A percentile compares a stretch with the other conserved stretches of the same genome.
Conservation (phyloP, 768 basidiomycete species). For the Psilocybe tampanensis region DNA sequence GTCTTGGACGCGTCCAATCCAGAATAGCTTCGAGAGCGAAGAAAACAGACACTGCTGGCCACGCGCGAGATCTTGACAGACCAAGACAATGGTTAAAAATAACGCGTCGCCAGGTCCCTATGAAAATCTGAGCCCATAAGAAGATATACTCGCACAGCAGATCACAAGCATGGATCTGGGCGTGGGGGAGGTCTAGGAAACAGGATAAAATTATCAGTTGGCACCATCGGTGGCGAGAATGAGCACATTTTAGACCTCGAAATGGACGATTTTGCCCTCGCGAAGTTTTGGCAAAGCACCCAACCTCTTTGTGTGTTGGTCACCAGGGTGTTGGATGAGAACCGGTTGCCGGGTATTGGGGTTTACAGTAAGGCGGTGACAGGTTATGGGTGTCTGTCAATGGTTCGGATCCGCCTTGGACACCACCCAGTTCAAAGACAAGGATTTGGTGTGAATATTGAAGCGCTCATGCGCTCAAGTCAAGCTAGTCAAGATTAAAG, state of each 20-base stretch:
- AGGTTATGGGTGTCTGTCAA: no score
- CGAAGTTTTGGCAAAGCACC: neutral
- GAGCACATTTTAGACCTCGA: neutral
- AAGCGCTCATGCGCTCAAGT: no score
- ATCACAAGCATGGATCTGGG: constrained; percentile 4
- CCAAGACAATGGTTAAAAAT: neutral
- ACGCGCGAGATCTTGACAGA: neutral
- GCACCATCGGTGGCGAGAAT: no score
- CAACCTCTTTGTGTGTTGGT: neutral
- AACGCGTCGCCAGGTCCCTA: neutral
- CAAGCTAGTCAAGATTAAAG: no score
- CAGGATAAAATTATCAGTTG: neutral
- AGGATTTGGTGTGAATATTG: no score
- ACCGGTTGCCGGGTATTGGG: constrained; percentile 16
- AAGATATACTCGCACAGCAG: neutral
- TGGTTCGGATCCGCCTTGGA: no score
- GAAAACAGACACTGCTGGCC: constrained; percentile 4
- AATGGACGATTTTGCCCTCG: neutral
- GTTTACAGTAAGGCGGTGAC: neutral
- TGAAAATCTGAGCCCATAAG: neutral
- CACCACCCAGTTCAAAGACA: no score
- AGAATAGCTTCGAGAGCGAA: constrained; percentile 5
- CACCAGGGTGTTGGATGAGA: constrained; percentile 1
- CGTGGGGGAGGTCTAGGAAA: neutral
- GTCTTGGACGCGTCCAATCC: neutral